phyloP scores from a whole-genome alignment of 305 asterid species.

The Fraxinus paxiana region DNA sequence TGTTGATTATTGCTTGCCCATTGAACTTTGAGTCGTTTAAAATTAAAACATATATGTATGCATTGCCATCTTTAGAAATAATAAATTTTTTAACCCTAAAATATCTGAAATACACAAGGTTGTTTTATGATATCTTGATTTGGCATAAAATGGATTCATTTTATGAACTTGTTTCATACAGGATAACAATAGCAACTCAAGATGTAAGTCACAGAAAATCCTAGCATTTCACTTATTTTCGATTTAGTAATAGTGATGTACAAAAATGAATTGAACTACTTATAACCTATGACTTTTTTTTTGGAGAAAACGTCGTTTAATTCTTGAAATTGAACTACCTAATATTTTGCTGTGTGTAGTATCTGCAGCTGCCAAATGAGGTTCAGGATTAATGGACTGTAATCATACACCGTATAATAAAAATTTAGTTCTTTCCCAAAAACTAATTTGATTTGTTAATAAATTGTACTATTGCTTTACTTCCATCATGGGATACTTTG shows the following conservation, averaged over 20 bases:
- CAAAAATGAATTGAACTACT: neutral
- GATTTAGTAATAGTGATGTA: neutral
- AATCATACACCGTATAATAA: neutral
- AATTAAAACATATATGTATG: slow-evolving; percentile 6
- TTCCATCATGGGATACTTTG: neutral
- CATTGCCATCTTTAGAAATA: neutral
- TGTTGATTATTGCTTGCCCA: slow-evolving; percentile 16
- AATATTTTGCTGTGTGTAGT: neutral
- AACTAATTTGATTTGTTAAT: neutral
- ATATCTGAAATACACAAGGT: neutral
- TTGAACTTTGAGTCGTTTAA: neutral
- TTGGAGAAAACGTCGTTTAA: neutral
- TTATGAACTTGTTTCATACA: neutral
- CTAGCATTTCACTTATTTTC: neutral
- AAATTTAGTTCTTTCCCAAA: neutral
- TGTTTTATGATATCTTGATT: neutral
- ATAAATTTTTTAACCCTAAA: neutral
- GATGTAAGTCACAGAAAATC: neutral
- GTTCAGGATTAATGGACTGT: neutral
- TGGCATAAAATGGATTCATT: neutral
- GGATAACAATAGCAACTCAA: neutral
- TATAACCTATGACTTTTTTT: neutral
- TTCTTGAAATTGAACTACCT: neutral
- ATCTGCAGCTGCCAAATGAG: neutral
- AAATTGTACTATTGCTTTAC: neutral